phyloP scores from a whole-genome alignment of 805 yeast genomes.

The Starmerella bombi region DNA sequence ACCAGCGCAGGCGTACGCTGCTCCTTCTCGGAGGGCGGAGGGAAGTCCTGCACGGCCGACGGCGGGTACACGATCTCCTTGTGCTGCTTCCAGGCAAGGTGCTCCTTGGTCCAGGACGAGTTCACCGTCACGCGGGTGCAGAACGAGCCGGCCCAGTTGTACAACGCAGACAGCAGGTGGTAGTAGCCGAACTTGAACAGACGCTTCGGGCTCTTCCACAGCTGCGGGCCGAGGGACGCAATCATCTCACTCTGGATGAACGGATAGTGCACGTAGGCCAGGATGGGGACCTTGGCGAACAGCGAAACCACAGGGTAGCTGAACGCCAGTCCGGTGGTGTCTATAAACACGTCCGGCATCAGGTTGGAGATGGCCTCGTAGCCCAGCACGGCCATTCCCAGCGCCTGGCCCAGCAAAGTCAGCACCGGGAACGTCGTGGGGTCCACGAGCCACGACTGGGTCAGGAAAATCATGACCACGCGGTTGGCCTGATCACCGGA shows the following conservation, averaged over 20 bases:
- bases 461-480: conserved; percentile 49
- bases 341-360: conserved; percentile 81
- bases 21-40: conserved; percentile 18
- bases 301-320: conserved; percentile 52
- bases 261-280: conserved; percentile 92
- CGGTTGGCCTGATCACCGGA: conserved; percentile 35
- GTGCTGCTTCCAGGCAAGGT: conserved; percentile 54
- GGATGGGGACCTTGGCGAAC: conserved; percentile 55
- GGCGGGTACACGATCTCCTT: conserved; percentile 69
- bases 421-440: conserved; percentile 61
- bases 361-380: conserved; percentile 55
- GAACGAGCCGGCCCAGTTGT: conserved; percentile 52
- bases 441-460: conserved; percentile 48
- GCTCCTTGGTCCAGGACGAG: conserved; percentile 84
- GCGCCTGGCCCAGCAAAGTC: conserved; percentile 76
- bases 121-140: conserved; percentile 60
- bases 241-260: conserved; percentile 76
- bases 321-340: conserved; percentile 90
- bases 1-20: conserved; percentile 26
- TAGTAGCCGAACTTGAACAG: conserved; percentile 40
- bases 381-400: conserved; percentile 60
- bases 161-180: conserved; percentile 49
- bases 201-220: conserved; percentile 30
- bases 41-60: conserved; percentile 54
- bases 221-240: conserved; percentile 15